phyloP scores from a whole-genome alignment of 1,284 basidiomycete genomes.

The Moesziomyces globuligerus region DNA sequence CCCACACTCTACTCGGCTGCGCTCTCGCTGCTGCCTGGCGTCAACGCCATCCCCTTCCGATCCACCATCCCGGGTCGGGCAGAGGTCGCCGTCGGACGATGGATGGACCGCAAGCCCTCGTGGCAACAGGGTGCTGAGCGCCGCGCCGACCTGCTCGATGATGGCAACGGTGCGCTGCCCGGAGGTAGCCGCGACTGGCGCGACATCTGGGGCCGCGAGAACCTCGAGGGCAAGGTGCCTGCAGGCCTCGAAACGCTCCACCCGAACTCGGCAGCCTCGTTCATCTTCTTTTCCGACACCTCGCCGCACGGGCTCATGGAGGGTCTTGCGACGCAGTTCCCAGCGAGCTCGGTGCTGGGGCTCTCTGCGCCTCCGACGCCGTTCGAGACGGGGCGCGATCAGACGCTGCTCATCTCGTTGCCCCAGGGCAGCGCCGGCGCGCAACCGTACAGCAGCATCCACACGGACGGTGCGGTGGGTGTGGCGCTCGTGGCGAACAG shows the following conservation, averaged over 20 bases:
- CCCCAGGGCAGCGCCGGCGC: conserved; percentile 17
- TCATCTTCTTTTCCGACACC: conserved; percentile 76
- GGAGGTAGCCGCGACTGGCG: conserved; percentile 47
- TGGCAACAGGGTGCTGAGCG: conserved; percentile 49
- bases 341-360: conserved; percentile 74
- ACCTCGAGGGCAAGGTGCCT: conserved; percentile 50
- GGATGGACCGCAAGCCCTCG: conserved; percentile 50
- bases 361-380: conserved; percentile 82
- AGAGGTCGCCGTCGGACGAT: conserved; percentile 54
- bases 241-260: conserved; percentile 25
- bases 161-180: conserved; percentile 28
- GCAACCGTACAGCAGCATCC: conserved; percentile 70
- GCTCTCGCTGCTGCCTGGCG: conserved; percentile 43
- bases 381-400: conserved; percentile 82
- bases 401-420: conserved; percentile 76
- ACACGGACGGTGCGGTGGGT: conserved; percentile 77
- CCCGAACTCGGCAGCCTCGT: conserved; percentile 68
- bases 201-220: conserved; percentile 60
- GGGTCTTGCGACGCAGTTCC: conserved; percentile 71
- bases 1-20: conserved; percentile 47
- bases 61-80: conserved; percentile 51
- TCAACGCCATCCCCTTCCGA: conserved; percentile 50
- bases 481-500: conserved; percentile 71
- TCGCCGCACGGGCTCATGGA: conserved; percentile 75
- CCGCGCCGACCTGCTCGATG: conserved; percentile 46